Conservation (phyloP, 2,329 filamentous ascomycete genomes). For the Trichoderma hamatum region DNA sequence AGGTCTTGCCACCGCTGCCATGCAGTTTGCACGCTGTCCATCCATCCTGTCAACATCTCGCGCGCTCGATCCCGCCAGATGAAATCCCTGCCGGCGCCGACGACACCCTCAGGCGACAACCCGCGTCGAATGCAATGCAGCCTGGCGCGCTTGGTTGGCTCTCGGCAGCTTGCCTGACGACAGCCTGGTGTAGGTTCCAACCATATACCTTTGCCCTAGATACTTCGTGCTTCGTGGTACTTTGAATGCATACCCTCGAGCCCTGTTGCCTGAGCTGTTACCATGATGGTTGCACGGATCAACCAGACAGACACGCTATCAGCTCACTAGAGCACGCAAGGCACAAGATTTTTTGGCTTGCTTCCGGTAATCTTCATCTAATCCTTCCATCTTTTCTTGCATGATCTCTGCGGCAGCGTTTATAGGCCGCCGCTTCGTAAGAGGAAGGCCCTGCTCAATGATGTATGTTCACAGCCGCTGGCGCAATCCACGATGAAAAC, state of each 20-base stretch:
- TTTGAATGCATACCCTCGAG: background rate
- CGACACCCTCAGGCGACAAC: background rate
- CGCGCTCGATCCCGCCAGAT: background rate
- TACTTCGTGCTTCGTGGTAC: background rate
- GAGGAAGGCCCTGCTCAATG: background rate
- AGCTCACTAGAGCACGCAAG: background rate
- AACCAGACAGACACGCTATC: background rate
- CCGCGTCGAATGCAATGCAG: constrained; percentile 13
- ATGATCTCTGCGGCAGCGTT: background rate
- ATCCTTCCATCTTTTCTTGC: background rate
- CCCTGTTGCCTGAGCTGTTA: background rate
- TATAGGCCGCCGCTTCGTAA: background rate
- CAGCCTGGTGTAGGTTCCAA: background rate
- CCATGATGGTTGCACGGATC: background rate
- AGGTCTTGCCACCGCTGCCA: constrained; percentile 6
- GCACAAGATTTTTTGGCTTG: background rate
- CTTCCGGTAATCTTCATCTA: background rate
- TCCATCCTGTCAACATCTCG: constrained; percentile 7
- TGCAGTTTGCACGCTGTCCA: background rate
- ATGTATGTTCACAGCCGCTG: no score
- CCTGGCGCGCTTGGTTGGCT: background rate
- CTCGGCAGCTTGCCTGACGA: background rate
- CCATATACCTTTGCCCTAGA: background rate
- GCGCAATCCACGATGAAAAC: background rate
- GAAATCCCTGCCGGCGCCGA: background rate